These are phyloP conservation scores for Sporothrix protearum DNA, from an alignment of 2,329 filamentous ascomycete species.

Conservation along the genomic window DNA sequence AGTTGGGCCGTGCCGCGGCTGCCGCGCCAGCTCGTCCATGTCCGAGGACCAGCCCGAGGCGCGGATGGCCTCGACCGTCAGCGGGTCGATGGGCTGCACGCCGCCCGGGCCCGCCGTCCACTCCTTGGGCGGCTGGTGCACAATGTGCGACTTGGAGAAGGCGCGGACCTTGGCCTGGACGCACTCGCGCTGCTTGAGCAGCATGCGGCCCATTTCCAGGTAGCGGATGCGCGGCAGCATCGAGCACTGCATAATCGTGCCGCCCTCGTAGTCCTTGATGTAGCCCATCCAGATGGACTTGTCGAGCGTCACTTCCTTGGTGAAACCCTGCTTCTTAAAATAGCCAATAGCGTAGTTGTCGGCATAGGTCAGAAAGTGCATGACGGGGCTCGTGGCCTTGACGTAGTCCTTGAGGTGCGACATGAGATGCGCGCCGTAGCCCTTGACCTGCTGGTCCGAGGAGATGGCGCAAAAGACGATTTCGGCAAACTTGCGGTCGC, in stretches of 20 bases:
- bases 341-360: conserved; percentile 99
- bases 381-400: conserved; percentile 91
- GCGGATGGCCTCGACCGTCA: conserved; percentile 82
- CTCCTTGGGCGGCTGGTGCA: conserved; percentile 79
- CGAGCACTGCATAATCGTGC: conserved; percentile 98
- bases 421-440: conserved; percentile 97
- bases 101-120: conserved; percentile 61
- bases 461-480: conserved; percentile 99
- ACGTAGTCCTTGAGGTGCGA: conserved; percentile 97
- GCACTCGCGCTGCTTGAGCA: conserved; percentile 94
- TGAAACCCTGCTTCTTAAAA: conserved; percentile 99
- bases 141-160: conserved; percentile 80
- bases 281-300: conserved; percentile 97
- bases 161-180: conserved; percentile 93
- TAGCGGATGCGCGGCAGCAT: conserved; percentile 96
- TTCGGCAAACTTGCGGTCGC: conserved; percentile 87
- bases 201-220: conserved; percentile 86
- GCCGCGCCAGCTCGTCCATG: conserved; percentile 94
- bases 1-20: conserved; percentile 92
- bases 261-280: conserved; percentile 98
- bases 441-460: conserved; percentile 97
- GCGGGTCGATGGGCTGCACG: conserved; percentile 71
- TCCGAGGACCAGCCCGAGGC: conserved; percentile 92
- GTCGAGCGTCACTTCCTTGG: conserved; percentile 93
- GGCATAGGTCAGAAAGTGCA: conserved; percentile 98